Base-by-base conservation (phyloP, 2,329 filamentous ascomycete genomes). In the Fusarium drepaniforme region DNA sequence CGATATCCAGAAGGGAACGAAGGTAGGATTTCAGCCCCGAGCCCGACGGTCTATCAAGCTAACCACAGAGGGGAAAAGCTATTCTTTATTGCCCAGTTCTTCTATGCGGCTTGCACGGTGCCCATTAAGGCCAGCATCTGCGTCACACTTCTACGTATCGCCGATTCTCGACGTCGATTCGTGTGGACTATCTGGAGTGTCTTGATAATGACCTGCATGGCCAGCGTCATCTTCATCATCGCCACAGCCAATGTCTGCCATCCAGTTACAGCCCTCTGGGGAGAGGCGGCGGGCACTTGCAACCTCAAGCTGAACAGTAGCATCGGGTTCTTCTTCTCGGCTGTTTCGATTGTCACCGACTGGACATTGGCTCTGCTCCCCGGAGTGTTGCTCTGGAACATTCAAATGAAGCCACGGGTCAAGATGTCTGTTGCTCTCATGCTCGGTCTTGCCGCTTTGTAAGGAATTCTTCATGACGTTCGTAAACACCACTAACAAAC, bases 101-200 rank as follows among this genome's bases (percentile, higher is more conserved):
- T 75, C 66, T 78, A 78, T 53, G 49, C 64, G 4, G 30, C 69
- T 4, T 72, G 74, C 18, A 73, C 76, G 2, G 76, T 78, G 1
- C 76, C 76, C 11, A 78, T 81, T 64, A 81, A 81, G 33, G 5
- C 66, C 1, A 80, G 78, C 13, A 81, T 81, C 21, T 77, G 80
- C 42, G 73, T 79, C 2, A 79, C 78, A 0, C 77, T 81, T 49
- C 71, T 81, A 4, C 78, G 80, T 15, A 81, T 81, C 5, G 71
- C 79, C 13, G 74, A 73, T 42, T 5, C 68, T 0, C 71, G 74
- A 2, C 73, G 70, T 23, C 63, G 68, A 6, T 76, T 69, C 33
- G 73, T 73, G 5, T 72, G 40, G 63, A 75, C 65, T 1, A 67
- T 78, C 1, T 72, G 64, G 60, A 70, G n/a, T 3, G 40, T 78